Percentiles rank a stretch among this genome's conserved stretches.
Conservation (phyloP, 192 early-diverging fungal species). For the Podila epicladia region DNA sequence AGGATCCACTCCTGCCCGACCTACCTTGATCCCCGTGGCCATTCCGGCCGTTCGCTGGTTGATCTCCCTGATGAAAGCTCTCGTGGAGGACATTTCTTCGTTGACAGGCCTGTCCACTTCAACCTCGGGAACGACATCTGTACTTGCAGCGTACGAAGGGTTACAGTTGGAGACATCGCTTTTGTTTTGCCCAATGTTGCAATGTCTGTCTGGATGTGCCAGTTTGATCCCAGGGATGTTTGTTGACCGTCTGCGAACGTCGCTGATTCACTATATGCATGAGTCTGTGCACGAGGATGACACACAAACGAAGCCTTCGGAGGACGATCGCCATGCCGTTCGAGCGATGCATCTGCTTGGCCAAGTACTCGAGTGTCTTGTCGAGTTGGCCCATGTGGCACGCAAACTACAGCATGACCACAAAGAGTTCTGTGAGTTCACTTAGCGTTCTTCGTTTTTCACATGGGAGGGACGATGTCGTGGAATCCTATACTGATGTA, state of each 20-base stretch:
- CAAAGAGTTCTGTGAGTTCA: constrained; percentile 13
- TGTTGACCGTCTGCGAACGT: not conserved
- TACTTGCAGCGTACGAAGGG: constrained; percentile 3
- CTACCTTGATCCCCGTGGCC: constrained; percentile 10
- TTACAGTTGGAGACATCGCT: constrained; percentile 34
- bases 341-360: constrained; percentile 28
- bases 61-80: constrained; percentile 8
- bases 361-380: constrained; percentile 14
- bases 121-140: not conserved
- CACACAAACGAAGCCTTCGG: not conserved
- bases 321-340: not conserved
- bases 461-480: not conserved
- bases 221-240: not conserved
- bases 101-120: not conserved
- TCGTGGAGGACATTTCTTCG: constrained; percentile 1
- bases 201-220: constrained; percentile 19
- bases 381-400: not conserved
- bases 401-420: constrained; percentile 13
- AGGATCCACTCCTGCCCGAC: not conserved
- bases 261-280: constrained; percentile 4
- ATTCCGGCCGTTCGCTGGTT: constrained; percentile 22
- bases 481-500: not conserved
- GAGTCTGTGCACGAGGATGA: constrained; percentile 1
- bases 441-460: not conserved
- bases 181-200: constrained; percentile 21